Evolutionary conservation across 108 stramenopile genomes (phyloP).

Genomic region (Cylindrotheca fusiformis): DNA sequence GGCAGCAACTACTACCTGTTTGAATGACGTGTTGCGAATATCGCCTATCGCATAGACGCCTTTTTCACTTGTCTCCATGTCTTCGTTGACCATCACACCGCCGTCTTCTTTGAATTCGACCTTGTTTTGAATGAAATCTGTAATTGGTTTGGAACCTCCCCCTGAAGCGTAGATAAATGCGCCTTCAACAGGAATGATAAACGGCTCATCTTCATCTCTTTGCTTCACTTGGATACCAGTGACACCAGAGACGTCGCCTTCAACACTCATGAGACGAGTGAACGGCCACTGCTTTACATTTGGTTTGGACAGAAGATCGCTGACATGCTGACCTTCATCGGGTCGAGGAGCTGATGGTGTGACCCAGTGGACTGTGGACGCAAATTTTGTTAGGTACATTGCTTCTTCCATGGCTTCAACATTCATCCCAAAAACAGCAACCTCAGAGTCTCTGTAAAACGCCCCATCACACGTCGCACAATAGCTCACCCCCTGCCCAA

Average conservation of each 20-base stretch:
- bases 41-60: slow-evolving; percentile 59
- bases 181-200: slow-evolving; percentile 43
- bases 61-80: slow-evolving; percentile 46
- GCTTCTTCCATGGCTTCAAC: slow-evolving; percentile 74
- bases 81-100: slow-evolving; percentile 48
- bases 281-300: slow-evolving; percentile 49
- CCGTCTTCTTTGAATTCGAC: slow-evolving; percentile 50
- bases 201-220: slow-evolving; percentile 15
- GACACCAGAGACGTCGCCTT: slow-evolving; percentile 45
- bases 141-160: slow-evolving; percentile 62
- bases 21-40: slow-evolving; percentile 61
- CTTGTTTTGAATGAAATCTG: slow-evolving; percentile 44
- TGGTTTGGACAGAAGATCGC: slow-evolving; percentile 14
- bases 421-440: slow-evolving; percentile 57
- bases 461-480: slow-evolving; percentile 93
- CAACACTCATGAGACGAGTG: slow-evolving; percentile 36
- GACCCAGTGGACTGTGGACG: slow-evolving; percentile 56
- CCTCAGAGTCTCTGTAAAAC: slow-evolving; percentile 71
- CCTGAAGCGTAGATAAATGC: slow-evolving; percentile 61
- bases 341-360: slow-evolving; percentile 24
- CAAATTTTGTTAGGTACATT: slow-evolving; percentile 61
- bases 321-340: slow-evolving; percentile 26
- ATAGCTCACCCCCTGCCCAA: slow-evolving; percentile 82
- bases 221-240: slow-evolving; percentile 38
- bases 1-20: slow-evolving; percentile 64